Base-by-base conservation (phyloP, 1,284 basidiomycete genomes). In the Agaricales sp. region DNA sequence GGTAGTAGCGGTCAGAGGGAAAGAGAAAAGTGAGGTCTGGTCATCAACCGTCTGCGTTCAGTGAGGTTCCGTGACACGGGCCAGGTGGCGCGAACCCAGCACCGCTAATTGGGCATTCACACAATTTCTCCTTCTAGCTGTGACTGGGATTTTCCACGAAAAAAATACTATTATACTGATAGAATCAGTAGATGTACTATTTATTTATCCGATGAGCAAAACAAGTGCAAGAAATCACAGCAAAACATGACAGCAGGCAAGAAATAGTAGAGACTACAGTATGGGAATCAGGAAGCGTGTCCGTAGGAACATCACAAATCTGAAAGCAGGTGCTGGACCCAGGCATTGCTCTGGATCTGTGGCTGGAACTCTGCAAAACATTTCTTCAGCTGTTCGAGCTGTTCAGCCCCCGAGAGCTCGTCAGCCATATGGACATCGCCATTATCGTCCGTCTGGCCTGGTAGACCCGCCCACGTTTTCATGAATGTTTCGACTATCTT, bases 401-500 rank as follows among this genome's bases (percentile, higher is more conserved):
- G 80, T 1, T 70, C 61, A 43, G 4, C 44, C 13, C 8, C 21
- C 8, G 63, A 64, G 11, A 56, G 59, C 14, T 66, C 66, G 26
- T 72, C 73, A 3, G 64, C 66, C 80, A 84, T 82, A 22, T 73
- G 63, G 39, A 80, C 62, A 49, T 82, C 81, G 46, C 79, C 82
- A 11, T 65, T 73, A 22, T 71, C 70, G 12, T 56, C 55, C 21
- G 54, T 55, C 2, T 58, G 57, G 2, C 65, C 54, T 0, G 65
- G 59, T 14, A 63, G 59, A 4, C 70, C 64, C 2, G 80, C 75
- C 88, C 92, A 95, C n/a, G 74, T 68, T 21, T 71, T 69, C 45
- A 98, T 75, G 57, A 98, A 76, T 24, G 87, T 75, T 58, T 93
- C 82, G 51, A 98, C 78, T 19, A 95, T 74, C 49, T 75, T 68